Base-by-base conservation (phyloP, 2,329 filamentous ascomycete genomes). In the Mariannaea sp. region DNA sequence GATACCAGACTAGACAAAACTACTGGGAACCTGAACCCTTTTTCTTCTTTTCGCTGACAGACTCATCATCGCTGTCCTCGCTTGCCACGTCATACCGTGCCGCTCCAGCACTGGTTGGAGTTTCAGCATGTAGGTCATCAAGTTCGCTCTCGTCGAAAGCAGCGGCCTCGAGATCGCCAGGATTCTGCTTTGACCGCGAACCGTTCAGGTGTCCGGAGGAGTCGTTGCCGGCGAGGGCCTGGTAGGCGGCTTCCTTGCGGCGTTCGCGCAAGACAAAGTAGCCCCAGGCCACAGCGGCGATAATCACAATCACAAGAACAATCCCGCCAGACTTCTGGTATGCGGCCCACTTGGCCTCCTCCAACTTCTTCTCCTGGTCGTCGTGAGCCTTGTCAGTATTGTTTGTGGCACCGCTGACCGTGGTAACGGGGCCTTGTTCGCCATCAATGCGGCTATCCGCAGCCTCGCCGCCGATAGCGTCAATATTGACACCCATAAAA, bases 401-500 rank as follows among this genome's bases (percentile, higher is more conserved):
- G 65, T 81, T 81, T 52, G 75, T 82, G 40, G 88, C 86, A 26
- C 83, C 86, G 42, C 89, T 89, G 3, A 94, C 89, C 14, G 87
- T 88, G 1, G 89, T 92, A 62, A 90, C 82, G 5, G 85, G 85
- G 1, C 88, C 84, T 70, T 92, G 91, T 71, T 95, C 90, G 50
- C 92, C 92, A 67, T 96, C 92, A 50, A 96, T 87, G 26, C 83
- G 82, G 53, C 87, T 92, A 71, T 96, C 89, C 1, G 86, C 82
- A 0, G 92, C 90, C 45, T 77, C 76, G 44, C 90, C 92, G 53
- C 93, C 93, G 60, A 97, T 95, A 67, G 83, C 88, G 64, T 84
- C 88, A 61, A 97, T 95, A 68, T 97, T 92, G 33, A 99, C 90
- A 42, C 85, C 84, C 82, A 97, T 91, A 75, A 99, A 96, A 33